phyloP scores from a whole-genome alignment of 2,329 filamentous ascomycete species.

The Monilinia vaccinii-corymbosi region DNA sequence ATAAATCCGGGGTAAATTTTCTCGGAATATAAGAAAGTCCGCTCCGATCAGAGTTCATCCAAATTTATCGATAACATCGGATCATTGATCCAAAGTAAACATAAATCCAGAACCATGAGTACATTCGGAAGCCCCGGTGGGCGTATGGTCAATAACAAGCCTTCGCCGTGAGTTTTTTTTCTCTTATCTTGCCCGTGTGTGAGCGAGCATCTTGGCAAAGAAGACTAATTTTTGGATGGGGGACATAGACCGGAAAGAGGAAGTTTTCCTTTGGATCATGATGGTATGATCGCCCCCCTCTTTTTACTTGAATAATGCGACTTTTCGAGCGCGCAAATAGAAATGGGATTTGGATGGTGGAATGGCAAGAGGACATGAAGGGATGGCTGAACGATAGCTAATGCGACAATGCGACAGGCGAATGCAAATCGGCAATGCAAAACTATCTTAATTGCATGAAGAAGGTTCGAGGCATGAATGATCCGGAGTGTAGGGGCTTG shows the following conservation, averaged over 20 bases:
- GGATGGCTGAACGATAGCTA: constrained; percentile 7
- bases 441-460: constrained; percentile 83
- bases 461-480: constrained; percentile 72
- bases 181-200: not conserved
- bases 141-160: constrained; percentile 53
- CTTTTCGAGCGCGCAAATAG: not conserved
- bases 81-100: not conserved
- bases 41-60: not conserved
- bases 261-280: constrained; percentile 93
- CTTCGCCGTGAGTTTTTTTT: constrained; percentile 49
- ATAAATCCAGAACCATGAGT: constrained; percentile 37
- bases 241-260: constrained; percentile 69
- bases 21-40: constrained; percentile 6
- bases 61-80: constrained; percentile 2
- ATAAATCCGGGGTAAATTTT: not conserved
- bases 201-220: constrained; percentile 1
- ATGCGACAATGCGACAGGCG: constrained; percentile 44
- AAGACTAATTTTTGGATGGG: not conserved
- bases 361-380: not conserved
- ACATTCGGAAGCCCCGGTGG: constrained; percentile 64
- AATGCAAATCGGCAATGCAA: constrained; percentile 86
- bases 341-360: not conserved
- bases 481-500: constrained; percentile 72
- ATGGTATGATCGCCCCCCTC: constrained; percentile 44
- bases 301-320: no score